phyloP scores from a whole-genome alignment of 2,329 filamentous ascomycete genomes.

The Diaporthe capsici region DNA sequence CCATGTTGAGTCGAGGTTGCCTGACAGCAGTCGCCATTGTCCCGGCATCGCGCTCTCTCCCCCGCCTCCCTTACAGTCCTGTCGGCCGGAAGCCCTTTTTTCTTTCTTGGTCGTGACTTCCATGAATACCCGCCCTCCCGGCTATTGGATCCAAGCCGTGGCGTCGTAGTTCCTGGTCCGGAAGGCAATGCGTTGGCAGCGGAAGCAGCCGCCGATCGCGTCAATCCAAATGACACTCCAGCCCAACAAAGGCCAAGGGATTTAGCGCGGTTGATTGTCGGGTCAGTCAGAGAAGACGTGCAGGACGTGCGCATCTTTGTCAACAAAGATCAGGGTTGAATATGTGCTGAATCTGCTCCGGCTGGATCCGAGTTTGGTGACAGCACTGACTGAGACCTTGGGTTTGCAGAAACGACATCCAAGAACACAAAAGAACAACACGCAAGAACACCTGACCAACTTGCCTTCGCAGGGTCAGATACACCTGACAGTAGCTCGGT shows the following conservation, averaged over 20 bases:
- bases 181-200: conserved; percentile 28
- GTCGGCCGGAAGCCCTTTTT: not conserved
- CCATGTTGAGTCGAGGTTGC: conserved; percentile 19
- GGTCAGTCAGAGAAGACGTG: conserved; percentile 5
- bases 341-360: not conserved
- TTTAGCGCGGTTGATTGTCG: conserved; percentile 24
- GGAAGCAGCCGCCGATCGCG: conserved; percentile 29
- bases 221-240: conserved; percentile 26
- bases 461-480: not conserved
- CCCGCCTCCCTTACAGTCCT: conserved; percentile 22
- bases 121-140: not conserved
- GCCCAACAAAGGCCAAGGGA: not conserved
- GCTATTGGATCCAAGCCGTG: conserved; percentile 9
- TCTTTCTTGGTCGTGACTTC: not conserved
- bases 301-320: conserved; percentile 14
- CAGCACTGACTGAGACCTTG: not conserved
- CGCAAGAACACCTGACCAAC: not conserved
- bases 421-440: not conserved
- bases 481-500: not conserved
- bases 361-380: not conserved
- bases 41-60: not conserved
- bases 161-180: conserved; percentile 11
- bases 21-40: not conserved
- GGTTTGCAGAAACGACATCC: not conserved
- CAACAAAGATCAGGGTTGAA: not conserved